Evolutionary conservation across 1,284 basidiomycete genomes (phyloP), one percentile per base, ranked within the genome.

Genomic region (Ustilago trichophora): DNA sequence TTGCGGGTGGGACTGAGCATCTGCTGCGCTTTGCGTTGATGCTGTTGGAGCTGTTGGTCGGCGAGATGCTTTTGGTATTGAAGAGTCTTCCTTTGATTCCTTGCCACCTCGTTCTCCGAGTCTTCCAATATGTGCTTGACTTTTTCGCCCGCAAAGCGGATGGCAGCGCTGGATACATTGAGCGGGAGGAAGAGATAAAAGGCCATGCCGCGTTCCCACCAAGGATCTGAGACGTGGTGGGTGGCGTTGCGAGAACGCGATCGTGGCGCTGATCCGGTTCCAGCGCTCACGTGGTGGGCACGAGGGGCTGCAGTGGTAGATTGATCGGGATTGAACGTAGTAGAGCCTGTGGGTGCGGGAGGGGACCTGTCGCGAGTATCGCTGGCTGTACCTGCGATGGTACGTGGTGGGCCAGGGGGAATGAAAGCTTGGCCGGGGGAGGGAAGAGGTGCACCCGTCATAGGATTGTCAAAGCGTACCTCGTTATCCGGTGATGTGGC

Each of bases 151-250:
- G 71, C 71, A 32, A 65, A 70, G 8, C 62, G 53, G 19, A 70
- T 49, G 10, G 66, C 66, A 9, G 66, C 66, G 22, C 51, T 55
- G 0, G 71, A 69, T 2, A 67, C 57, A 51, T 73, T 73, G 43
- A 73, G 49, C 10, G 71, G 67, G 3, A 73, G 52, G 27, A 73
- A 73, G 31, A 73, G 65, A 38, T 73, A 73, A 54, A 69, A 73
- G 1, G 62, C 59, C 33, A 58, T 21, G 0, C 71, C 71, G 18
- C 60, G 53, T 34, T 73, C 62, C 63, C 63, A 73, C 66, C 65
- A 73, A 7, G 66, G 53, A 21, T 65, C 19, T 2, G 53, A 58
- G 33, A 66, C 44, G 19, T 48, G 62, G 33, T 69, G 65, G 13
- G 41, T 22, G n/a, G 18, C 31, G 36, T 38, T 38, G 4, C 44